These are phyloP conservation scores for Tetrapisispora namnaoensis DNA, from an alignment of 805 yeast species.

Conservation along the genomic window DNA sequence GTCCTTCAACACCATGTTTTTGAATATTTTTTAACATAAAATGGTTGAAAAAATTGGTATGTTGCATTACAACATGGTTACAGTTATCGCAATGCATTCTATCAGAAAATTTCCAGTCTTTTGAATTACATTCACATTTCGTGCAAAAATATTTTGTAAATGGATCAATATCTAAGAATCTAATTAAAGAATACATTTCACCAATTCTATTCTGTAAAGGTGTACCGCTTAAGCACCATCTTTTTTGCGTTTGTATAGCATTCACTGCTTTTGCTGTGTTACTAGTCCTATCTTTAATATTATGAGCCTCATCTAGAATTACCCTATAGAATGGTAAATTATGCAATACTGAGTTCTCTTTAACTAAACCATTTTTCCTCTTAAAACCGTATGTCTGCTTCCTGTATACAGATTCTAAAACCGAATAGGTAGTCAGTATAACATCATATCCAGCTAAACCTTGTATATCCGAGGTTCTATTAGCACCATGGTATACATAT, in stretches of 20 bases:
- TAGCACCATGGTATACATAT: conserved; percentile 78
- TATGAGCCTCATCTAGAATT: conserved; percentile 92
- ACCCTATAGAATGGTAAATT: conserved; percentile 70
- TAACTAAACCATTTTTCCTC: conserved; percentile 57
- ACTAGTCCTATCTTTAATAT: conserved; percentile 88
- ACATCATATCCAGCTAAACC: conserved; percentile 57
- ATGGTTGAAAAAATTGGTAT: conserved; percentile 90
- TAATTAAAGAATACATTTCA: conserved; percentile 83
- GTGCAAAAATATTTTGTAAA: conserved; percentile 86
- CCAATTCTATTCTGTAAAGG: conserved; percentile 96
- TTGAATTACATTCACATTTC: conserved; percentile 77
- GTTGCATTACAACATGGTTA: conserved; percentile 90
- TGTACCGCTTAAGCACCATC: conserved; percentile 94
- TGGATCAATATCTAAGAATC: conserved; percentile 78
- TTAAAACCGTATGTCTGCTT: conserved; percentile 78
- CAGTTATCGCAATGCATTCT: conserved; percentile 78
- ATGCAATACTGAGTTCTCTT: conserved; percentile 71
- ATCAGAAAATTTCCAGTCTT: conserved; percentile 78
- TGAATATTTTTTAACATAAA: conserved; percentile 92
- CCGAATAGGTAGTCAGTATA: conserved; percentile 85
- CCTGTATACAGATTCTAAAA: conserved; percentile 76
- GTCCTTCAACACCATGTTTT: conserved; percentile 71
- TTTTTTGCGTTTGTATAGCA: conserved; percentile 53
- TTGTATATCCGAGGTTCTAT: conserved; percentile 47
- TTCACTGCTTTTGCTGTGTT: conserved; percentile 92